phyloP scores from a whole-genome alignment of 2,329 filamentous ascomycete genomes.

The Trichoderma atroviride region DNA sequence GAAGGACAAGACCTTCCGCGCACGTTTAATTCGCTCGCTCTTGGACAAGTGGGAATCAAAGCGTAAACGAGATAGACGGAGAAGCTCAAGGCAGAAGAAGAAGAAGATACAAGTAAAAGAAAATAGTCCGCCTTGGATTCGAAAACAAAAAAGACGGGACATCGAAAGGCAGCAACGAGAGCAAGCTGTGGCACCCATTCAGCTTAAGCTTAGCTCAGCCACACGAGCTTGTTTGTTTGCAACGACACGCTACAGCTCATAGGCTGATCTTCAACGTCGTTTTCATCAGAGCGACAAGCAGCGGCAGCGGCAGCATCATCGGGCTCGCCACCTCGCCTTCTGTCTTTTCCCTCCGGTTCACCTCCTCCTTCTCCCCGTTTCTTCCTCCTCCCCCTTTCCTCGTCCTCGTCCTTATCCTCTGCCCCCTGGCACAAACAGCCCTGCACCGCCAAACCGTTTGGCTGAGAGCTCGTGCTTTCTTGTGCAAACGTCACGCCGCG shows the following conservation, averaged over 20 bases:
- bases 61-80: slow-evolving; percentile 36
- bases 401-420: not conserved
- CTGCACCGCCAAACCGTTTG: slow-evolving; percentile 3
- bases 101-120: not conserved
- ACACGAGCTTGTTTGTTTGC: slow-evolving; percentile 17
- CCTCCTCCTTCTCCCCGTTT: not conserved
- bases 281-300: slow-evolving; percentile 11
- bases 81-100: not conserved
- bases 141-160: not conserved
- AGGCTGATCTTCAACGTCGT: slow-evolving; percentile 10
- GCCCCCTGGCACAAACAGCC: slow-evolving; percentile 1
- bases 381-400: not conserved
- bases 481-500: slow-evolving; percentile 22
- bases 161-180: not conserved
- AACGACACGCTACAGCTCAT: not conserved
- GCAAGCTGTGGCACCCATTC: not conserved
- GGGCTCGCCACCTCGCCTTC: not conserved
- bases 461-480: not conserved
- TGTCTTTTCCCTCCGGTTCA: not conserved
- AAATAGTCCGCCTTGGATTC: not conserved
- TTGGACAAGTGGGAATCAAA: slow-evolving; percentile 19
- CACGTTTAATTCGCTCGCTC: slow-evolving; percentile 5
- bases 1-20: slow-evolving; percentile 15
- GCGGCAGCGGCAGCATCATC: not conserved
- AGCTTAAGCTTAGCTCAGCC: slow-evolving; percentile 14